phyloP scores from a whole-genome alignment of 2,329 filamentous ascomycete genomes.

The Tolypocladium album region DNA sequence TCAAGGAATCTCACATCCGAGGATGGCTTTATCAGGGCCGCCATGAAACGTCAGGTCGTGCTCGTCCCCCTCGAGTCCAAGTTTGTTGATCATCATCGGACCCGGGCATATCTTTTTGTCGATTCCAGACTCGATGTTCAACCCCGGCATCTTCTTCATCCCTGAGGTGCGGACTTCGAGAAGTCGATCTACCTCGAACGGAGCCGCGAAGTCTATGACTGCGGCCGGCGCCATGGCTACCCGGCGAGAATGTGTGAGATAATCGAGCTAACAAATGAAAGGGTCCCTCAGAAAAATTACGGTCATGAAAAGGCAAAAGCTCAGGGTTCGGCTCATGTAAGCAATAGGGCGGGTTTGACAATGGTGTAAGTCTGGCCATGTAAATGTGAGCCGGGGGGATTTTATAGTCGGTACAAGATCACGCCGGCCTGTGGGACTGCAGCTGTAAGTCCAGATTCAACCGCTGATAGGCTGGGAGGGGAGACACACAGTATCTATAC shows the following conservation, averaged over 20 bases:
- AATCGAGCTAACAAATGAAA: background rate
- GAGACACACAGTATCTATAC: background rate
- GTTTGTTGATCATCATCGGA: slow-evolving; percentile 31
- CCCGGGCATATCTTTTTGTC: slow-evolving; percentile 36
- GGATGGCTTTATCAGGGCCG: slow-evolving; percentile 52
- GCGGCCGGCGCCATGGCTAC: background rate
- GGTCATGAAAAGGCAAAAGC: background rate
- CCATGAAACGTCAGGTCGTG: slow-evolving; percentile 53
- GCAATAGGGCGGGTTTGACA: background rate
- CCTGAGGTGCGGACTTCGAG: slow-evolving; percentile 46
- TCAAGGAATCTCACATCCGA: slow-evolving; percentile 32
- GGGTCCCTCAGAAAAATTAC: background rate
- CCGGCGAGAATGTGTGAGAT: background rate
- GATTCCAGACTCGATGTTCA: slow-evolving; percentile 44
- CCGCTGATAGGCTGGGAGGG: background rate
- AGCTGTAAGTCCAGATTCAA: background rate
- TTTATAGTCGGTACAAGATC: background rate
- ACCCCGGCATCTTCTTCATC: slow-evolving; percentile 42
- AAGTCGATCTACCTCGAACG: slow-evolving; percentile 36
- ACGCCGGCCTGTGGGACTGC: background rate
- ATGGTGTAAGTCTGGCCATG: background rate
- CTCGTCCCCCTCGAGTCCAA: slow-evolving; percentile 48
- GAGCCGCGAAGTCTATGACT: slow-evolving; percentile 23
- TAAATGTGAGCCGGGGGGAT: background rate
- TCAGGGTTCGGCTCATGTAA: too few species aligned